phyloP scores from a whole-genome alignment of 495 filamentous ascomycete species.

The Geopyxis carbonaria region DNA sequence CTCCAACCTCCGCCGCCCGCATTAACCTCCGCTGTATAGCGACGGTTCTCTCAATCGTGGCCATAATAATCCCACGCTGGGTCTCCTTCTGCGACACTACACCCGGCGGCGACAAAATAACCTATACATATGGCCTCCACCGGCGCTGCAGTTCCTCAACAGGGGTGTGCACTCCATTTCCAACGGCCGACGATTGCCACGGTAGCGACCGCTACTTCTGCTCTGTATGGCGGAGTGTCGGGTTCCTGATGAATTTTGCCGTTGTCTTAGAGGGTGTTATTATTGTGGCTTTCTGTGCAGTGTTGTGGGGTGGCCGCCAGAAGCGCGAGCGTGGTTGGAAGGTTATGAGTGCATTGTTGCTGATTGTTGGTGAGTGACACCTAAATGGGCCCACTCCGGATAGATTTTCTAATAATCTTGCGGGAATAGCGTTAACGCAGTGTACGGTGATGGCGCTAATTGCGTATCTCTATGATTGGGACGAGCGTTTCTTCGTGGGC shows the following conservation, averaged over 20 bases:
- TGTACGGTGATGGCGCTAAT: constrained; percentile 26
- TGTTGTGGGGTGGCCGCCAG: constrained; percentile 58
- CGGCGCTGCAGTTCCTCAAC: constrained; percentile 45
- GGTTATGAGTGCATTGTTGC: constrained; percentile 45
- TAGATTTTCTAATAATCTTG: constrained; percentile 2
- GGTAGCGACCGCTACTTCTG: constrained; percentile 63
- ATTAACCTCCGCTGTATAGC: constrained; percentile 32
- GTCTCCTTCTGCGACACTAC: constrained; percentile 50
- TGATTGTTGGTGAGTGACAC: constrained; percentile 48
- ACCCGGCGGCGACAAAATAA: constrained; percentile 26
- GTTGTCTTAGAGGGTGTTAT: constrained; percentile 58
- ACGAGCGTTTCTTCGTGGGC: constrained; percentile 69
- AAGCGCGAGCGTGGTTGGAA: constrained; percentile 66
- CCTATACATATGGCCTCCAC: constrained; percentile 60
- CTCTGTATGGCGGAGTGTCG: constrained; percentile 74
- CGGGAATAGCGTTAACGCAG: constrained; percentile 11
- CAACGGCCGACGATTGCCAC: constrained; percentile 48
- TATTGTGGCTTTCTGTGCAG: constrained; percentile 54
- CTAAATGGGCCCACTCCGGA: background rate
- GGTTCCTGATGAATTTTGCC: constrained; percentile 70
- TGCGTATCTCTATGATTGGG: constrained; percentile 70
- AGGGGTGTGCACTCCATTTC: constrained; percentile 33
- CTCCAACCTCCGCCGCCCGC: background rate
- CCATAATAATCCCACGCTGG: constrained; percentile 65
- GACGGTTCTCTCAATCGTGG: constrained; percentile 55